Base-by-base conservation (phyloP, 805 yeast species). In the Metschnikowia henanensis region DNA sequence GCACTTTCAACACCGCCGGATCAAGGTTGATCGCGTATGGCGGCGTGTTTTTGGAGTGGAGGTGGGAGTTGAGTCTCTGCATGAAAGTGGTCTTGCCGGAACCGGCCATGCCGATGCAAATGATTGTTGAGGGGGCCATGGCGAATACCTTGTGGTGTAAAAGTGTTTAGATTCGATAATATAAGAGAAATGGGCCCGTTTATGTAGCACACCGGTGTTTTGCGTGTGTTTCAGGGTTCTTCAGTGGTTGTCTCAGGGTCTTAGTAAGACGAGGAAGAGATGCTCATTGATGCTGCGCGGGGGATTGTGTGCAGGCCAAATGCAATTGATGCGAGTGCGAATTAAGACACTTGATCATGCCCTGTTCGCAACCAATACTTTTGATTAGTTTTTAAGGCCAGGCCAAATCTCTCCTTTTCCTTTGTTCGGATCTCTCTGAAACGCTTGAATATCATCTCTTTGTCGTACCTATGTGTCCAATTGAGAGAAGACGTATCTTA, bases 1-100 rank as follows among this genome's bases (percentile, higher is more conserved):
- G 99, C n/a, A 89, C 84, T 52, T 84, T 87, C 51, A 87, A 68
- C 16, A 94, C 98, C 1, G 99, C 99, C 1, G 99, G 99, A 69
- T 94, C 99, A 39, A 94, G 72, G 60, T 94, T 94, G 46, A 94
- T 79, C 21, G 92, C 95, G 65, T 94, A 94, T 9, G 99, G 98
- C 17, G 92, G 84, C 31, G 70, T 65, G 49, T 83, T 75, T 46
- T 78, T 72, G 26, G 87, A 47, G 59, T 91, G 96, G 26, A 94
- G 70, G 63, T 94, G 95, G 0, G 97, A 80, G 66, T 92, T 92
- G 48, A 94, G 72, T 50, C 99, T 72, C 64, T 94, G 99, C 89
- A 94, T 84, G 62, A 94, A 94, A 8, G 99, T 94, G 68, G 99
- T 92, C 66, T 94, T 94, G 58, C 99, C 99, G 40, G 95, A 84